These are phyloP conservation scores for Pelargonium cotyledonis DNA, from an alignment of 441 rosid genomes.

Conservation along the genomic window DNA sequence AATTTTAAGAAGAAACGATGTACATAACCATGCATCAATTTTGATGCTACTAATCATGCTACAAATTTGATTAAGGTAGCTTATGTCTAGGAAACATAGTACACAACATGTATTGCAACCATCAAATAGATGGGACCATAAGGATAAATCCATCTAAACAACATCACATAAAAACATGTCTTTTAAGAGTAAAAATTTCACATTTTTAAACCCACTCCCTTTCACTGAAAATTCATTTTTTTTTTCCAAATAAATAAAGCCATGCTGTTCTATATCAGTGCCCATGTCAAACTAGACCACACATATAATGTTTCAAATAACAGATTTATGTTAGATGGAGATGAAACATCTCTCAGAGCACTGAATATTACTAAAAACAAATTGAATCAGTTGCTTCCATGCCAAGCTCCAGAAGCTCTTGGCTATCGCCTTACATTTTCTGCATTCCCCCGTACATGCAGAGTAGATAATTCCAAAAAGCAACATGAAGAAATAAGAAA, in stretches of 20 bases:
- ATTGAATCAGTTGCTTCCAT: background rate
- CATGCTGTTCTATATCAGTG: background rate
- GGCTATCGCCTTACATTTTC: background rate
- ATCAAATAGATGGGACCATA: background rate
- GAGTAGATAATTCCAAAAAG: background rate
- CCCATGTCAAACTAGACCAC: background rate
- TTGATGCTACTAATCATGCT: slow-evolving; percentile 3
- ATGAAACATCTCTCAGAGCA: background rate
- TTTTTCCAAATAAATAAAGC: background rate
- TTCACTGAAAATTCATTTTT: background rate
- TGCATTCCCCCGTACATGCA: background rate
- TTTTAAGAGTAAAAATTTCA: background rate
- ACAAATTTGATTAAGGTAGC: background rate
- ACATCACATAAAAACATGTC: background rate
- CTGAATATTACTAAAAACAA: background rate
- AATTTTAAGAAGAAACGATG: background rate
- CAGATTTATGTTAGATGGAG: background rate
- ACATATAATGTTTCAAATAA: background rate
- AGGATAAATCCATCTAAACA: background rate
- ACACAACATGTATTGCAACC: background rate
- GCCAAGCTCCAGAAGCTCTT: background rate
- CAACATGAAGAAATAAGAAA: too few species aligned
- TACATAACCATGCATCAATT: background rate
- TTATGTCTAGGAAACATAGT: background rate
- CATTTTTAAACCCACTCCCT: background rate